Conservation (phyloP, 116 monocot species). For the Posidonia oceanica region DNA sequence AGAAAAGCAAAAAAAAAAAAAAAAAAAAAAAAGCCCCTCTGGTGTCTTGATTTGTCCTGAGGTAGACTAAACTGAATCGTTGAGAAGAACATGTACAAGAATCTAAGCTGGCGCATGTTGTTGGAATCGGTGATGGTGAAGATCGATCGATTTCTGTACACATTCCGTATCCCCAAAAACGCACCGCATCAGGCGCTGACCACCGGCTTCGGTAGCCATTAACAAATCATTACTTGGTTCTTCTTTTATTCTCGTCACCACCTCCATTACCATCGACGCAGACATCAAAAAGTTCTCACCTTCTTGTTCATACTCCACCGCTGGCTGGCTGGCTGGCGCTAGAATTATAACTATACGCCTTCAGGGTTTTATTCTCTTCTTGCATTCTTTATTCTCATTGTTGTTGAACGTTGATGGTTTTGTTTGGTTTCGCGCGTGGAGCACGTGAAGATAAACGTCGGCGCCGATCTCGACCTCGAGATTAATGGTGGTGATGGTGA, state of each 20-base stretch:
- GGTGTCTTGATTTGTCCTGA: slow-evolving; percentile 2
- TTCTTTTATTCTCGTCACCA: neutral
- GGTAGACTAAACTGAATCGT: neutral
- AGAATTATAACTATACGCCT: too few relatives aligned
- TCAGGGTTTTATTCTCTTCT: too few relatives aligned
- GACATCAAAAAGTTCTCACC: slow-evolving; percentile 3
- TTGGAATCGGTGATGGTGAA: neutral
- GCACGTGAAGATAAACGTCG: neutral
- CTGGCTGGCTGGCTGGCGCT: too few relatives aligned
- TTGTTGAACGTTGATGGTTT: neutral
- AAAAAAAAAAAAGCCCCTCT: neutral
- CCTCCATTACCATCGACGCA: neutral
- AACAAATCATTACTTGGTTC: neutral
- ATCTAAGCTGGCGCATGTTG: neutral
- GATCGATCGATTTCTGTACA: neutral
- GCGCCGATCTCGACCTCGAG: neutral
- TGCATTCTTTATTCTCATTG: neutral
- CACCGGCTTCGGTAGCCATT: neutral
- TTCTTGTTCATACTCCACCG: slow-evolving; percentile 1
- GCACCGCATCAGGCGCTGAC: slow-evolving; percentile 6
- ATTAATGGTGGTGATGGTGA: too few relatives aligned
- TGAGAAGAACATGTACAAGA: neutral
- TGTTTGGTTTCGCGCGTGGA: neutral
- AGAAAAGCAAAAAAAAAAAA: neutral
- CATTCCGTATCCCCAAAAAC: slow-evolving; percentile 1